Conservation (phyloP, 805 yeast species). For the Priceomyces haplophilus region DNA sequence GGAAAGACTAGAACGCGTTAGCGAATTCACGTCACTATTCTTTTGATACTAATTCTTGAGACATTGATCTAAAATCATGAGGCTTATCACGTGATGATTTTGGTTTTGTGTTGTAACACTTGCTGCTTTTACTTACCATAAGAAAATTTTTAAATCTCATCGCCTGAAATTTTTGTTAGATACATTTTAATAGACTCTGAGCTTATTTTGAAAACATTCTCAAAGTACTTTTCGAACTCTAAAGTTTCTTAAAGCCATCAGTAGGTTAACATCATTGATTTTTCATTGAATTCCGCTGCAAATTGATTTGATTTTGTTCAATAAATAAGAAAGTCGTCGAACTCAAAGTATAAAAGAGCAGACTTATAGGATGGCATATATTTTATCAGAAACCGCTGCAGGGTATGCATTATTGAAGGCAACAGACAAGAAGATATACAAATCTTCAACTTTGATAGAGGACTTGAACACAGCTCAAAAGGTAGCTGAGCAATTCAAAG, state of each 20-base stretch:
- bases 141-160: slow-evolving; percentile 12
- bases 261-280: too few relatives aligned
- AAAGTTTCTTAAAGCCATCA: neutral
- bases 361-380: slow-evolving; percentile 61
- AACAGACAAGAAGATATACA: slow-evolving; percentile 94
- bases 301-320: too few relatives aligned
- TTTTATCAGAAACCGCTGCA: slow-evolving; percentile 96
- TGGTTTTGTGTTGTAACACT: slow-evolving; percentile 6
- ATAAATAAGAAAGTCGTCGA: too few relatives aligned
- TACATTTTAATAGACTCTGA: neutral
- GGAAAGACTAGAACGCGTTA: too few relatives aligned
- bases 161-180: slow-evolving; percentile 8
- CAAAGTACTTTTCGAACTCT: neutral
- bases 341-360: slow-evolving; percentile 1
- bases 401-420: slow-evolving; percentile 98
- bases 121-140: neutral
- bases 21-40: too few relatives aligned
- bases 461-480: slow-evolving; percentile 81
- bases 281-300: too few relatives aligned
- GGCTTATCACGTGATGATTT: slow-evolving; percentile 2
- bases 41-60: too few relatives aligned
- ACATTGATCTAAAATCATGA: neutral
- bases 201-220: neutral
- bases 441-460: slow-evolving; percentile 66
- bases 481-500: slow-evolving; percentile 85